Evolutionary conservation across 2,329 filamentous ascomycete species (phyloP).

Genomic region (Microsporum audouinii): DNA sequence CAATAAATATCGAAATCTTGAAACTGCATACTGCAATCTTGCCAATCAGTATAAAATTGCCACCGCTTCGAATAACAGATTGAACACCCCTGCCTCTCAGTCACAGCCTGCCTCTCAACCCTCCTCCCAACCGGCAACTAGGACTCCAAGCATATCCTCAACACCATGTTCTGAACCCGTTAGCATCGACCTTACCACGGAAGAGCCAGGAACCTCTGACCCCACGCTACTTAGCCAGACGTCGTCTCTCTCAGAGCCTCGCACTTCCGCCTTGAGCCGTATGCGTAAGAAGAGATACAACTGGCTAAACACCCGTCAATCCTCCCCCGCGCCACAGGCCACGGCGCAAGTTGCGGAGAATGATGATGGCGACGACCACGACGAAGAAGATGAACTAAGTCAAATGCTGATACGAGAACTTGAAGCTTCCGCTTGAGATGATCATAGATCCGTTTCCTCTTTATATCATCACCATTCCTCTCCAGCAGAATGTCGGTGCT

Average conservation of each 20-base stretch:
- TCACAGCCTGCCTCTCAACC: background rate
- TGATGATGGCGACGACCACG: too few relatives aligned
- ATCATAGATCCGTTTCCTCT: too few relatives aligned
- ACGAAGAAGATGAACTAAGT: slow-evolving; percentile 9
- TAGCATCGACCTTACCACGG: slow-evolving; percentile 12
- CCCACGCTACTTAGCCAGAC: background rate
- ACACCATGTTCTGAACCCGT: slow-evolving; percentile 4
- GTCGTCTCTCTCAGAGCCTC: background rate
- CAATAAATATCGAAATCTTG: slow-evolving; percentile 17
- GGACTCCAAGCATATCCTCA: slow-evolving; percentile 15
- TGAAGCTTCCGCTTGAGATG: slow-evolving; percentile 1
- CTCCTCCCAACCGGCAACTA: slow-evolving; percentile 4
- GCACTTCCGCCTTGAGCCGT: slow-evolving; percentile 15
- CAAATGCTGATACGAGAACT: slow-evolving; percentile 22
- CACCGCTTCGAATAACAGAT: background rate
- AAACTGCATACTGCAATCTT: background rate
- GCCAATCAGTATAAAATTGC: background rate
- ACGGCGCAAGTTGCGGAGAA: too few relatives aligned
- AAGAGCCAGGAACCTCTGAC: background rate
- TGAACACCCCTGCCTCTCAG: background rate
- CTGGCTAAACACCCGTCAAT: too few relatives aligned
- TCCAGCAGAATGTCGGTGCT: too few relatives aligned
- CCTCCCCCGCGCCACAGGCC: too few relatives aligned
- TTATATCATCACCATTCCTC: too few relatives aligned
- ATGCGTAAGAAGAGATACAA: slow-evolving; percentile 24